Base-by-base conservation (phyloP, 2,329 filamentous ascomycete genomes). In the Aspergillus phoenicis region DNA sequence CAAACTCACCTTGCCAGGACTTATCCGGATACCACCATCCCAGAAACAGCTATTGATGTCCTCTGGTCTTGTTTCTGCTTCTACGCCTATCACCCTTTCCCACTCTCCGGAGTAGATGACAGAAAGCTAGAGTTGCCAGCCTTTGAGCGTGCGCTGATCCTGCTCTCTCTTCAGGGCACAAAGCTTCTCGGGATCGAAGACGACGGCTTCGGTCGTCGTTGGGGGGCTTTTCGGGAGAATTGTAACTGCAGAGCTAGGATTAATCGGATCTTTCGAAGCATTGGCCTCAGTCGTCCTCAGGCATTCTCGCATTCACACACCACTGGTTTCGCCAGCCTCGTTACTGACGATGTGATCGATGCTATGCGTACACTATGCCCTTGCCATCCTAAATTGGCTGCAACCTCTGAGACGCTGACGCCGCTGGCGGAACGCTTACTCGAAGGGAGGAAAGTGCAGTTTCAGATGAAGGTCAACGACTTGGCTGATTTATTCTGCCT, bases 61-160 rank as follows among this genome's bases (percentile, higher is more conserved):
- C 52, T 55, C 5, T 55, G 52, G 52, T 45, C 52, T 26, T 55
- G 52, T 15, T 45, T 55, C 24, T 55, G 39, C 39, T 47, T 45
- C 39, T 55, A 45, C 39, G 52, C 52, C 39, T 47, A 47, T 17
- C 38, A 55, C 5, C 52, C 52, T 2, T 47, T 55, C 3, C 26
- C 39, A 22, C 15, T 47, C 39, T 3, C 5, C 11, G 39, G 11
- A 4, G 39, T 38, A 5, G 39, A 2, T n/a, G 26, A 47, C 17
- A 30, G 8, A 3, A 55, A 55, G 39, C 24, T 55, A 17, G 38
- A 55, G 22, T 24, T 47, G 8, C 39, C 52, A 39, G 39, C 52
- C 52, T 55, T 55, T 26, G 52, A 55, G 39, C 39, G 39, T 33
- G 52, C 15, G 1, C 30, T 55, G 2, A 45, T 47, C 39, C 52